These are phyloP conservation scores for Candida arabinofermentans DNA, from an alignment of 805 yeast genomes.

Conservation along the genomic window DNA sequence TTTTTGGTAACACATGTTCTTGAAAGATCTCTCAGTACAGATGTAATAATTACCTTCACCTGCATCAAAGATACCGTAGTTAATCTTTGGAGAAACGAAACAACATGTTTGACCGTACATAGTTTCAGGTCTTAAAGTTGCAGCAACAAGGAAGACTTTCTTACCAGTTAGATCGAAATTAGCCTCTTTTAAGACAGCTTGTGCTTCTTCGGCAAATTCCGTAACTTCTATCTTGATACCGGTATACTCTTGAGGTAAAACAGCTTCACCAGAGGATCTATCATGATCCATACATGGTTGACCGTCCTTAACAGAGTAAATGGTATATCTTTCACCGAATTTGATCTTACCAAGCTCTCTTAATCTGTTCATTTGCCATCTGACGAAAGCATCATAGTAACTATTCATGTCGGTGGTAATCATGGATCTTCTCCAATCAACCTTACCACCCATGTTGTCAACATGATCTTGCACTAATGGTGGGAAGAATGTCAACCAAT, in stretches of 20 bases:
- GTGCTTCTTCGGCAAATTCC: conserved; percentile 55
- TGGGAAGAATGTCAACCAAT: conserved; percentile 93
- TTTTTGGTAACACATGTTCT: conserved; percentile 95
- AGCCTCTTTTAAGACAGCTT: conserved; percentile 47
- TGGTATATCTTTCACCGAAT: conserved; percentile 97
- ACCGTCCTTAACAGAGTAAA: conserved; percentile 96
- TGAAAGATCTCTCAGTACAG: conserved; percentile 92
- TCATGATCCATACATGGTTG: conserved; percentile 99
- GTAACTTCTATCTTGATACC: conserved; percentile 81
- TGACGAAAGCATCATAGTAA: conserved; percentile 88
- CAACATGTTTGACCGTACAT: conserved; percentile 99
- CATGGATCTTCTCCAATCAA: conserved; percentile 97
- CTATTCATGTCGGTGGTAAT: conserved; percentile 95
- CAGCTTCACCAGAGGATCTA: conserved; percentile 95
- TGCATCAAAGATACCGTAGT: conserved; percentile 86
- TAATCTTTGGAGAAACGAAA: conserved; percentile 93
- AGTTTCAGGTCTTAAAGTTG: conserved; percentile 97
- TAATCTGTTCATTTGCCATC: conserved; percentile 94
- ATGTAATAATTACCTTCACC: conserved; percentile 72
- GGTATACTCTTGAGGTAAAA: conserved; percentile 92
- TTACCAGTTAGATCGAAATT: conserved; percentile 47
- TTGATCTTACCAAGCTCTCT: conserved; percentile 86
- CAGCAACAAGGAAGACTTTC: conserved; percentile 83
- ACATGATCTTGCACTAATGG: conserved; percentile 82
- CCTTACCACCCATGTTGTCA: conserved; percentile 79